phyloP scores from a whole-genome alignment of 2,329 filamentous ascomycete genomes.

The Aspergillus quadricinctus region DNA sequence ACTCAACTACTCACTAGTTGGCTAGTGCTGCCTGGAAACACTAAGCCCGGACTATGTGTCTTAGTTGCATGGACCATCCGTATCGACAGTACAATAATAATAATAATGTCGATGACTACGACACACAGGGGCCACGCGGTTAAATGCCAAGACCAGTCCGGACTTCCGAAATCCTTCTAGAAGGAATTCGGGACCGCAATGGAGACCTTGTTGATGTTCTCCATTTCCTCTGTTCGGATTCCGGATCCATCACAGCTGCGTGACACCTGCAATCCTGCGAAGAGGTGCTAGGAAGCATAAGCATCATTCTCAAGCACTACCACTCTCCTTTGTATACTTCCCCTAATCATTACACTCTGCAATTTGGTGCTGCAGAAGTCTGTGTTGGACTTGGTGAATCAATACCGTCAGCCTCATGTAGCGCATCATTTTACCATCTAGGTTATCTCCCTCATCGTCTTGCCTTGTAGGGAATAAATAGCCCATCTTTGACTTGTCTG shows the following conservation, averaged over 20 bases:
- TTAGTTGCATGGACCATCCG: background rate
- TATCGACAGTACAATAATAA: background rate
- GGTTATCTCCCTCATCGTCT: background rate
- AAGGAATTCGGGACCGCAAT: slow-evolving; percentile 13
- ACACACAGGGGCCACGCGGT: background rate
- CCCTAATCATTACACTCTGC: too few relatives aligned
- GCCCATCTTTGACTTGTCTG: background rate
- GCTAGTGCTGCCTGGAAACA: background rate
- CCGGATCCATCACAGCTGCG: slow-evolving; percentile 8
- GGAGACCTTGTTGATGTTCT: slow-evolving; percentile 9
- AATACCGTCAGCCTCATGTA: slow-evolving; percentile 7
- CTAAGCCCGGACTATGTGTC: background rate
- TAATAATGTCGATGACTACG: background rate
- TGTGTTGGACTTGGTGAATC: slow-evolving; percentile 10
- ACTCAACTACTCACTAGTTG: background rate
- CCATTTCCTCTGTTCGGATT: background rate
- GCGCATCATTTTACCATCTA: slow-evolving; percentile 3
- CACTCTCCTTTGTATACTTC: background rate
- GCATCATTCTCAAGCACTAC: background rate
- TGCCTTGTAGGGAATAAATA: background rate
- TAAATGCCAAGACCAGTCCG: slow-evolving; percentile 13
- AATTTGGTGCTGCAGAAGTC: slow-evolving; percentile 13
- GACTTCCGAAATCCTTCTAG: slow-evolving; percentile 19
- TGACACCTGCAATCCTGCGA: slow-evolving; percentile 1
- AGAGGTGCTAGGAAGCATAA: background rate